Evolutionary conservation across 2,329 filamentous ascomycete genomes (phyloP).

Genomic region (Colletotrichum limetticola): DNA sequence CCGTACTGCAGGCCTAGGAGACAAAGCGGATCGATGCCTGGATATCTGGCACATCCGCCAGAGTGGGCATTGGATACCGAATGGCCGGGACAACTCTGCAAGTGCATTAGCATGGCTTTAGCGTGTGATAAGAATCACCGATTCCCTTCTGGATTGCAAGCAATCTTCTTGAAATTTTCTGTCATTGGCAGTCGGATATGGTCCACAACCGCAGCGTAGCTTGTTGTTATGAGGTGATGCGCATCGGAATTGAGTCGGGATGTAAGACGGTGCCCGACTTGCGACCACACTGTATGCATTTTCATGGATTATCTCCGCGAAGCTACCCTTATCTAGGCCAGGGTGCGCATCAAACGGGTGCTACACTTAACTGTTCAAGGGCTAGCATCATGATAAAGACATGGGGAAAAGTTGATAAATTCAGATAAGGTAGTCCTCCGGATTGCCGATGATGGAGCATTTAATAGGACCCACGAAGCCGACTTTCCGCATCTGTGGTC

Average conservation of each 20-base stretch:
- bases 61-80: background rate
- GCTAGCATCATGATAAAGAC: background rate
- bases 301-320: background rate
- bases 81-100: background rate
- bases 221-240: background rate
- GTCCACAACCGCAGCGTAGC: background rate
- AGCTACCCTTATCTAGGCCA: background rate
- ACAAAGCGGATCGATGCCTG: background rate
- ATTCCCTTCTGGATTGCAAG: background rate
- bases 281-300: background rate
- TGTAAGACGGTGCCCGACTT: background rate
- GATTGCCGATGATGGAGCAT: background rate
- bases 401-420: background rate
- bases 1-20: too few species aligned
- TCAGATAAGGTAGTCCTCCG: background rate
- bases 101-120: background rate
- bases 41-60: background rate
- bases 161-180: background rate
- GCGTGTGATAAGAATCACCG: background rate
- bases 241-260: background rate
- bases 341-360: background rate
- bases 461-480: background rate
- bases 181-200: background rate
- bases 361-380: background rate
- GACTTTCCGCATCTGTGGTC: background rate